Evolutionary conservation across 768 basidiomycete species (phyloP).

Genomic region (Boletus rubescentipes): DNA sequence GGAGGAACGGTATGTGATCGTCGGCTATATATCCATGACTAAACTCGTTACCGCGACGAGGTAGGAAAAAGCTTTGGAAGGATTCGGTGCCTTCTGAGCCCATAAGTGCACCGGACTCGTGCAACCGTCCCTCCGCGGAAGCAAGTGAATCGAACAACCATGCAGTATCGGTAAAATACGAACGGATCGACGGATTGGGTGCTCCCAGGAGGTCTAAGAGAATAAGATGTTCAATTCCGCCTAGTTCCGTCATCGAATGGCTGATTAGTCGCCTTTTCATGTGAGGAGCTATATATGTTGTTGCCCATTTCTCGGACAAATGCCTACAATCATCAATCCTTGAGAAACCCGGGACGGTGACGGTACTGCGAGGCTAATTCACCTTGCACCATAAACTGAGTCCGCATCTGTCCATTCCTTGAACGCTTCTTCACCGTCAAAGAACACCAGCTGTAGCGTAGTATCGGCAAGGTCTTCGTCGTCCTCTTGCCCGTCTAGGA

Average conservation of each 20-base stretch:
- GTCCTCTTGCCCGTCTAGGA: constrained; percentile 56
- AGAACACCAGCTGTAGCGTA: constrained; percentile 90
- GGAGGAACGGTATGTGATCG: constrained; percentile 91
- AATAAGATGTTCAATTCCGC: constrained; percentile 85
- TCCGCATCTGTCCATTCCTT: constrained; percentile 84
- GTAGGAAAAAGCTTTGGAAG: constrained; percentile 68
- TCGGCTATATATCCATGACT: constrained; percentile 73
- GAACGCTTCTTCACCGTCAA: constrained; percentile 98
- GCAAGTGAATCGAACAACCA: constrained; percentile 88
- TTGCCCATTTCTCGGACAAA: constrained; percentile 82
- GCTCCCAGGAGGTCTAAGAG: constrained; percentile 92
- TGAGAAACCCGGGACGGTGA: neutral
- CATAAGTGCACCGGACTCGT: constrained; percentile 59
- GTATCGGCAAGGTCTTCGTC: constrained; percentile 81
- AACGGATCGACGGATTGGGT: constrained; percentile 67
- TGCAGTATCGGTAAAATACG: constrained; percentile 83
- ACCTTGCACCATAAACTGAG: constrained; percentile 96
- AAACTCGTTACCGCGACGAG: constrained; percentile 39
- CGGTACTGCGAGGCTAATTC: neutral
- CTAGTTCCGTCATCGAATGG: constrained; percentile 59
- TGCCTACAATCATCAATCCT: constrained; percentile 51
- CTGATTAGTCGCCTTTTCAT: constrained; percentile 57
- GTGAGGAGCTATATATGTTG: constrained; percentile 61
- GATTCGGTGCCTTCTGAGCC: constrained; percentile 40
- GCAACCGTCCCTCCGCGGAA: constrained; percentile 70